These are phyloP conservation scores for Leccinum subtestaceum DNA, from an alignment of 768 basidiomycete species.

Conservation along the genomic window DNA sequence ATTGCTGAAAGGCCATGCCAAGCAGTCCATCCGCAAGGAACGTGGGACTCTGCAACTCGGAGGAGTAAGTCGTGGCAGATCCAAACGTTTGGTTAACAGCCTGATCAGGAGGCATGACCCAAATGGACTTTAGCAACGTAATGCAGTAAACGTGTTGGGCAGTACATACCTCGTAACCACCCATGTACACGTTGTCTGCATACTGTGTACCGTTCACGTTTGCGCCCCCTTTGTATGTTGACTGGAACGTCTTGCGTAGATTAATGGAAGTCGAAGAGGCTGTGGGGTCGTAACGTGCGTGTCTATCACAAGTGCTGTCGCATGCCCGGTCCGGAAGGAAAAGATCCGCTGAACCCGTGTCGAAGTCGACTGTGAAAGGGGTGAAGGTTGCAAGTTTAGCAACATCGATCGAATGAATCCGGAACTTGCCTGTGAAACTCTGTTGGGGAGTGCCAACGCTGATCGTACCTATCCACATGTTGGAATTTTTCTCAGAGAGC, in stretches of 20 bases:
- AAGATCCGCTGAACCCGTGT: slow-evolving; percentile 52
- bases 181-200: slow-evolving; percentile 43
- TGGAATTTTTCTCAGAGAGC: slow-evolving; percentile 37
- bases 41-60: slow-evolving; percentile 21
- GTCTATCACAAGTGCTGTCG: slow-evolving; percentile 29
- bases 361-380: slow-evolving; percentile 44
- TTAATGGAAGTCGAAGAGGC: slow-evolving; percentile 33
- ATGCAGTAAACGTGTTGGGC: slow-evolving; percentile 15
- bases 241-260: slow-evolving; percentile 26
- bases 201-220: slow-evolving; percentile 39
- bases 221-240: slow-evolving; percentile 40
- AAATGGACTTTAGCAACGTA: slow-evolving; percentile 1
- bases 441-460: slow-evolving; percentile 47
- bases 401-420: background rate
- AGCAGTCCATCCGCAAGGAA: slow-evolving; percentile 42
- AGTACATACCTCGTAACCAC: slow-evolving; percentile 30
- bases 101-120: slow-evolving; percentile 9
- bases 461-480: slow-evolving; percentile 47
- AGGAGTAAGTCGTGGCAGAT: slow-evolving; percentile 39
- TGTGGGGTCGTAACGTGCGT: slow-evolving; percentile 29
- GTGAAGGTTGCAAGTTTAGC: background rate
- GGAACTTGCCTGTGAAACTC: slow-evolving; percentile 38
- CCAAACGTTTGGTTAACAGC: slow-evolving; percentile 43
- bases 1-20: slow-evolving; percentile 40
- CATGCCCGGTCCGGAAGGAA: slow-evolving; percentile 38